Base-by-base conservation (phyloP, 1,139 yeast genomes). In the Geotrichum reessii region DNA sequence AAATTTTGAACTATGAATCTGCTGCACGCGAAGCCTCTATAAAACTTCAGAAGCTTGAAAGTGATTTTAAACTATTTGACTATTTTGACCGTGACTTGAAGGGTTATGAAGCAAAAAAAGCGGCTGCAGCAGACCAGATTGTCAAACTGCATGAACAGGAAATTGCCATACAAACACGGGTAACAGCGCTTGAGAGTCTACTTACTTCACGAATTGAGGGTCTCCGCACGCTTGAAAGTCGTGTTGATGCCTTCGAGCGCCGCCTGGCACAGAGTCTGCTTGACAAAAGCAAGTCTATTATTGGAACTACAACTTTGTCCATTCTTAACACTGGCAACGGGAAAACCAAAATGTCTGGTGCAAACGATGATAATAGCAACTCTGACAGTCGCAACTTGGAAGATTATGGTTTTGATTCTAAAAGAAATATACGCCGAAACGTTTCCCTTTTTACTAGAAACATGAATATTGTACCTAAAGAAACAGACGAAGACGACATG, bases 271-370 rank as follows among this genome's bases (percentile, higher is more conserved):
- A 66, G 11, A 52, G 73, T 14, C 65, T 68, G 28, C 57, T 70
- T 2, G 73, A 71, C 6, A 68, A 71, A 49, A 67, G 75, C 31
- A 67, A 69, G 58, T 66, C 69, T 11, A 68, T 74, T 40, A 61
- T 70, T 14, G 73, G 75, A 1, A 63, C 73, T 14, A 67, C 74
- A 1, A 64, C 74, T 0, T 61, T 73, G 58, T 65, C 74, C 1
- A 63, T 67, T 12, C 63, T 70, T 46, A 65, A 67, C 58, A 59
- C 53, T 58, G 55, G 42, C 11, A 37, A 8, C 44, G 8, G 21
- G n/a, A n/a, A n/a, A 9, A n/a, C 44, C 4, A 37, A 37, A 14
- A 37, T 2, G 2, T 9, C 17, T 5, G 8, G 21, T 14, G 44
- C 21, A 3, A n/a, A 37, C 19, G 40, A 5, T 33, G 40, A 12